Conservation (phyloP, 345 rosid genomes). For the thale cress (Arabidopsis thaliana) region TAIR10.1 NC_003070.9:10798001-10798500, state of each 20-base stretch:
- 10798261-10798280: neutral
- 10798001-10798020: neutral
- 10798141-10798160: slow-evolving; percentile 75
- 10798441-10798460: neutral
- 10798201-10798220: slow-evolving; percentile 89
- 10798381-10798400: slow-evolving; percentile 90
- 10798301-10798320: slow-evolving; percentile 79
- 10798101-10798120: slow-evolving; percentile 66
- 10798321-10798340: slow-evolving; percentile 91
- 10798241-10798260: slow-evolving; percentile 29
- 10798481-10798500: slow-evolving; percentile 80
- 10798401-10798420: slow-evolving; percentile 84
- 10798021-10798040: slow-evolving; percentile 8
- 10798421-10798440: neutral
- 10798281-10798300: neutral
- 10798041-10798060: slow-evolving; percentile 93
- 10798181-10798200: slow-evolving; percentile 91
- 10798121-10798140: slow-evolving; percentile 70
- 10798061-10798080: slow-evolving; percentile 94
- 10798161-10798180: slow-evolving; percentile 92
- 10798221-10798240: slow-evolving; percentile 94
- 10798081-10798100: slow-evolving; percentile 82
- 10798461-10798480: neutral
- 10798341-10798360: slow-evolving; percentile 97
- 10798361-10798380: slow-evolving; percentile 89